Evolutionary conservation across 257 asterid genomes (phyloP).

Genomic region (Primulina tabacum): DNA sequence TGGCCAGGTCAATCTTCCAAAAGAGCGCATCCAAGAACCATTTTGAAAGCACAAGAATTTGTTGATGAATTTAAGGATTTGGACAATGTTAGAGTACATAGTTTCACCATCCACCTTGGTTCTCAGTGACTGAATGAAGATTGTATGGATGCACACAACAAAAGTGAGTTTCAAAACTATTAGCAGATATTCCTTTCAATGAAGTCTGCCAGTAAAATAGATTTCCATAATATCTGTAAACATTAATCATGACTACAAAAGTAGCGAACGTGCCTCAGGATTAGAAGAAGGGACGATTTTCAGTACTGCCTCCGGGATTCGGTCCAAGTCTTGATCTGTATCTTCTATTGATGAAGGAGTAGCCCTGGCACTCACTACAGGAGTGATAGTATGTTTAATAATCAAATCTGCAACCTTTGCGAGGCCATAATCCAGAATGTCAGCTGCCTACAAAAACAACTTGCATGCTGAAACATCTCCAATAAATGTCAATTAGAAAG

Average conservation of each 20-base stretch:
- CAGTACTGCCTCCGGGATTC: conserved; percentile 48
- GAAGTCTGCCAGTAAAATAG: neutral
- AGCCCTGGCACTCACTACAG: conserved; percentile 45
- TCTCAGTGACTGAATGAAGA: conserved; percentile 42
- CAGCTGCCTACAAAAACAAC: conserved; percentile 60
- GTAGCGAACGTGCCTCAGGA: conserved; percentile 42
- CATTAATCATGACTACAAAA: conserved; percentile 12
- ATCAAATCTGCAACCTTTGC: conserved; percentile 82
- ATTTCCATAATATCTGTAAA: neutral
- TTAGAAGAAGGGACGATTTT: conserved; percentile 55
- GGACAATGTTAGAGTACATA: conserved; percentile 59
- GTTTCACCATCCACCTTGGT: conserved; percentile 57
- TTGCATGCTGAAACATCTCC: conserved; percentile 21
- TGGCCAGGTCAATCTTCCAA: conserved; percentile 96
- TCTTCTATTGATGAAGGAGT: conserved; percentile 50
- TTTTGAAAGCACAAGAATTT: conserved; percentile 59
- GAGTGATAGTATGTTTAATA: conserved; percentile 56
- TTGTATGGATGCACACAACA: conserved; percentile 18
- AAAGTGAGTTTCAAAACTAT: conserved; percentile 4
- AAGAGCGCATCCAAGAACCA: conserved; percentile 68
- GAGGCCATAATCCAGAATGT: conserved; percentile 74
- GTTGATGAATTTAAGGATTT: conserved; percentile 50
- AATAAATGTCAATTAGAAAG: conserved; percentile 14
- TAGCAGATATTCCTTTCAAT: conserved; percentile 11
- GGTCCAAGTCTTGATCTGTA: conserved; percentile 32